A percentile compares a stretch with the other conserved stretches of the same genome.
phyloP scores from a whole-genome alignment of 2,329 filamentous ascomycete genomes.

The Fusarium heterosporum region DNA sequence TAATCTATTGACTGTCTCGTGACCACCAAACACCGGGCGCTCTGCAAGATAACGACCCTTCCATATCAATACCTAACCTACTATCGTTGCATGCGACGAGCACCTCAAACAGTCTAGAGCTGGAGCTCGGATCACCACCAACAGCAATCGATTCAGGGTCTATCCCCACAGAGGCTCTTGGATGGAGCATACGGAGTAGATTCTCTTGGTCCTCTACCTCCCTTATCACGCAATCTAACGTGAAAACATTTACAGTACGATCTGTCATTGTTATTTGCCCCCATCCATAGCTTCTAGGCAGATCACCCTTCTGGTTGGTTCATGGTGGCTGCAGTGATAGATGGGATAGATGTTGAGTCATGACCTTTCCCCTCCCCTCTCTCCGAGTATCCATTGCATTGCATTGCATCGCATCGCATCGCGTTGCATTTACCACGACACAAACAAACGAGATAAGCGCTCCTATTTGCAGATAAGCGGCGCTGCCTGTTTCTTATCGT shows the following conservation, averaged over 20 bases:
- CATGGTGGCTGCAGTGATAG: constrained; percentile 28
- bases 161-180: constrained; percentile 30
- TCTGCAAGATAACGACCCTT: constrained; percentile 22
- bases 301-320: constrained; percentile 21
- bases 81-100: constrained; percentile 1
- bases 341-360: constrained; percentile 31
- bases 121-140: constrained; percentile 29
- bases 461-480: constrained; percentile 23
- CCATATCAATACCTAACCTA: constrained; percentile 16
- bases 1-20: constrained; percentile 17
- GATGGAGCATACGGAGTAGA: not conserved
- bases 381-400: constrained; percentile 8
- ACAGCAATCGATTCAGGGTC: constrained; percentile 12
- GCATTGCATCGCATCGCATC: not conserved
- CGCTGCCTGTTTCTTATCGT: constrained; percentile 24
- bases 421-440: not conserved
- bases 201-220: not conserved
- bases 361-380: constrained; percentile 24
- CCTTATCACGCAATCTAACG: constrained; percentile 15
- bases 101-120: constrained; percentile 22
- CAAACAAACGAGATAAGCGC: constrained; percentile 25
- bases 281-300: constrained; percentile 6
- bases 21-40: constrained; percentile 3
- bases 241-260: constrained; percentile 7
- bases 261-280: not conserved